Evolutionary conservation across 331 rosid species (phyloP), one percentile per base, ranked within the genome.

Genomic region (Rhamnella rubrinervis): DNA sequence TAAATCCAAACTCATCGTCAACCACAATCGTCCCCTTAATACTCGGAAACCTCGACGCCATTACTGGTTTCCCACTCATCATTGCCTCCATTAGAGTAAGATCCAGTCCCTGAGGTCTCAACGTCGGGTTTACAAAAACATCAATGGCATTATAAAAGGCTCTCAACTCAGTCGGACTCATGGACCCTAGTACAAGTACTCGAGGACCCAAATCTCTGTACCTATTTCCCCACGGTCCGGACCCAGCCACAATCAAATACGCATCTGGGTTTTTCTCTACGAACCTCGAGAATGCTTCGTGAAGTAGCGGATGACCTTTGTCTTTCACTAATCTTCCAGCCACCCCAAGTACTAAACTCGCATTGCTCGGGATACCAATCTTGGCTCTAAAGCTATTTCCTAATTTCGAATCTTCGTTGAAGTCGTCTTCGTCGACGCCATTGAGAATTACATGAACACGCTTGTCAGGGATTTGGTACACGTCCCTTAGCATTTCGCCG

Each of bases 61-160:
- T 81, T 46, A 93, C 86, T 7, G 97, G 87, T 71, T 84, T 93
- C 70, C 96, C 98, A 41, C 88, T 87, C 96, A 87, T 85, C 98
- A 93, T 93, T 20, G 98, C 96, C 80, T 93, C 98, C 97, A 93
- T 93, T 2, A 93, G 85, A 21, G 97, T 93, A 53, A 91, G 95
- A 71, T 93, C 97, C 71, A 93, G 92, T 1, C 98, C 98, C 60
- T 93, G 98, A 13, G 98, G 98, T 25, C 98, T 78, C 2, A 93
- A 84, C 0, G 98, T 93, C 1, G 98, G 98, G 72, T 91, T 93
- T 35, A 93, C 91, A 74, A 93, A 91, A 4, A 88, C 57, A 57
- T 93, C 98, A 55, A 93, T 89, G 7, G 89, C 84, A 65, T 91
- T 91, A 57, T 93, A 93, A 46, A 93, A 93, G 7, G 80, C 96